Evolutionary conservation across 805 yeast species (phyloP), one percentile per base, ranked within the genome.

Genomic region (Starmerella floricola): DNA sequence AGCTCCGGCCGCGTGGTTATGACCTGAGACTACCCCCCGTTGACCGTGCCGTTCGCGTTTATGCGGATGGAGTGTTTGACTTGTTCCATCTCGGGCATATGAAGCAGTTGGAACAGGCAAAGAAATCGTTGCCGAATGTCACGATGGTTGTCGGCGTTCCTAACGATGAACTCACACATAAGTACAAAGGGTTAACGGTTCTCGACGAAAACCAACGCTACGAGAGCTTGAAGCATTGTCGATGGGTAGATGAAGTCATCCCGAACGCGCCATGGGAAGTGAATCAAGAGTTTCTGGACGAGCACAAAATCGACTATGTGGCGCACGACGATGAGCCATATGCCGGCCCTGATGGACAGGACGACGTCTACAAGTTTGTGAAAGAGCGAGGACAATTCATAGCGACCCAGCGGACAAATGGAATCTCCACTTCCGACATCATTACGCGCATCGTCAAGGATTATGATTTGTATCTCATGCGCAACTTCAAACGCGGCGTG

Each of bases 31-130:
- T 78, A 20, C 98, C 98, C 2, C 93, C 95, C 2, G 66, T 59
- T 3, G 91, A 80, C 56, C 71, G 95, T 45, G 87, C 95, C 1
- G 76, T 91, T 23, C 72, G 98, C 46, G 75, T 91, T n/a, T 91
- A 91, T 60, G 98, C 98, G 5, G 98, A 91, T 63, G 98, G 98
- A 40, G 95, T 91, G 16, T 91, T 91, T 66, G 98, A 91, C 63
- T 66, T 91, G 48, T 91, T 91, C 65, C 98, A 91, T 62, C 61
- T 91, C 56, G 98, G 98, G 19, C 98, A 91, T 60, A 91, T 91
- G 98, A 77, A 86, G 57, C 98, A 91, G 62, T 69, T 91, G 54
- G 97, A 91, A 59, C 98, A 91, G 64, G 88, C 97, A 54, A 88
- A 91, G 56, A 87, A 88, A 60, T 74, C 94, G 13, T 76, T 91